Percentiles rank a stretch among this genome's conserved stretches.
phyloP scores from a whole-genome alignment of 768 basidiomycete genomes.

The Amanita jacksonii region DNA sequence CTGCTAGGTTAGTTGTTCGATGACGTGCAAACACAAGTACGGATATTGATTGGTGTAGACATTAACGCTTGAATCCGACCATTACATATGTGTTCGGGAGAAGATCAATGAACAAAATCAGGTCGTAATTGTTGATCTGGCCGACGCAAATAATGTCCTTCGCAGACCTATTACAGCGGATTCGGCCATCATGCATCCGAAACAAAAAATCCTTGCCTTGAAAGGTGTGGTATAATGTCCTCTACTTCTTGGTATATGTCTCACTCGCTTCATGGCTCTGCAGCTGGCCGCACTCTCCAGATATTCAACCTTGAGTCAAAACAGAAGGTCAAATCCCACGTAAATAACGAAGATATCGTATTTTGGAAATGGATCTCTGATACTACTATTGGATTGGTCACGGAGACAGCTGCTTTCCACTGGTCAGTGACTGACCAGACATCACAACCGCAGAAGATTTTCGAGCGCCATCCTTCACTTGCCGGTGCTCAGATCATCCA shows the following conservation, averaged over 20 bases:
- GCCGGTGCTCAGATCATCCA: conserved; percentile 97
- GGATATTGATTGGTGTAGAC: conserved; percentile 37
- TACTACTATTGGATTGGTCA: conserved; percentile 89
- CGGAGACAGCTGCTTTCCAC: conserved; percentile 87
- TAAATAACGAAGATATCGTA: conserved; percentile 87
- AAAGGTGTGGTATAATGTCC: conserved; percentile 55
- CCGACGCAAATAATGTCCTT: conserved; percentile 95
- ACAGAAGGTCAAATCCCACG: conserved; percentile 94
- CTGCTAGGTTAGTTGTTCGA: conserved; percentile 22
- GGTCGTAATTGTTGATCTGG: conserved; percentile 97
- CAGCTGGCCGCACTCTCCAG: conserved; percentile 91
- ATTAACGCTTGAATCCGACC: conserved; percentile 93
- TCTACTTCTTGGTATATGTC: conserved; percentile 2
- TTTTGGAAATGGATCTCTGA: conserved; percentile 99
- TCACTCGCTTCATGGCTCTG: conserved; percentile 8
- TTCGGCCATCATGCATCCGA: conserved; percentile 97
- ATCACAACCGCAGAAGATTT: conserved; percentile 82
- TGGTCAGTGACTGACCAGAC: conserved; percentile 75
- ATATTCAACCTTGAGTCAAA: conserved; percentile 98
- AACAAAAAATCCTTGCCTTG: conserved; percentile 91
- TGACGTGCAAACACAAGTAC: background rate
- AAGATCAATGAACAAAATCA: conserved; percentile 93
- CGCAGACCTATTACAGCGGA: conserved; percentile 97
- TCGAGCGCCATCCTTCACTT: conserved; percentile 94
- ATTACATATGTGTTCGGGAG: conserved; percentile 96